A percentile compares a stretch with the other conserved stretches of the same genome.
Evolutionary conservation across 1,284 basidiomycete species (phyloP).

Genomic region (Ustilago vetiveriae): DNA sequence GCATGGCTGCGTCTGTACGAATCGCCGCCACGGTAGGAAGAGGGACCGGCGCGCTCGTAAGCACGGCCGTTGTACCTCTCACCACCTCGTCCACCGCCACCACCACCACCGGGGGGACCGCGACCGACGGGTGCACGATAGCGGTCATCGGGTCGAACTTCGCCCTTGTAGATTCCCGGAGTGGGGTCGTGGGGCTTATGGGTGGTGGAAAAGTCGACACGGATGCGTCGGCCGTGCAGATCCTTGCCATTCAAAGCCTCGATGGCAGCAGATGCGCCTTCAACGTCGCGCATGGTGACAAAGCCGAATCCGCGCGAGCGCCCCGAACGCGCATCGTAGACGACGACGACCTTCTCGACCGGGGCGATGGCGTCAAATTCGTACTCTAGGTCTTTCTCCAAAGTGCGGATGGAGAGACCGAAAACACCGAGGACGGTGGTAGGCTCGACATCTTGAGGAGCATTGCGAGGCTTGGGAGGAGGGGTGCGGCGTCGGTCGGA

Average conservation of each 20-base stretch:
- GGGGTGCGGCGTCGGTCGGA: conserved; percentile 37
- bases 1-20: conserved; percentile 34
- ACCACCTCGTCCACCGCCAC: conserved; percentile 6
- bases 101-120: conserved; percentile 3
- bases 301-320: conserved; percentile 98
- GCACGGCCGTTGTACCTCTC: conserved; percentile 38
- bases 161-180: conserved; percentile 83
- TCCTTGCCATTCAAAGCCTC: conserved; percentile 93
- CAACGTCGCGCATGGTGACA: conserved; percentile 86
- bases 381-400: conserved; percentile 90
- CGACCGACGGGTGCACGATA: conserved; percentile 14
- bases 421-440: conserved; percentile 93
- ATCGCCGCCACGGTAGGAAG: conserved; percentile 35
- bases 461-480: conserved; percentile 35
- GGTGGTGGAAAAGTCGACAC: conserved; percentile 96
- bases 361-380: conserved; percentile 88
- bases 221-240: conserved; percentile 91
- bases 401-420: conserved; percentile 91
- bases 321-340: conserved; percentile 98
- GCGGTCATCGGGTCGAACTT: conserved; percentile 58
- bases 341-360: conserved; percentile 90
- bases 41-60: conserved; percentile 21
- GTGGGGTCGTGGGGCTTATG: conserved; percentile 92
- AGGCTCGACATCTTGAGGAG: conserved; percentile 73
- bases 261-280: conserved; percentile 87